Conservation (phyloP, 768 basidiomycete species). For the Pisolithus sp. region DNA sequence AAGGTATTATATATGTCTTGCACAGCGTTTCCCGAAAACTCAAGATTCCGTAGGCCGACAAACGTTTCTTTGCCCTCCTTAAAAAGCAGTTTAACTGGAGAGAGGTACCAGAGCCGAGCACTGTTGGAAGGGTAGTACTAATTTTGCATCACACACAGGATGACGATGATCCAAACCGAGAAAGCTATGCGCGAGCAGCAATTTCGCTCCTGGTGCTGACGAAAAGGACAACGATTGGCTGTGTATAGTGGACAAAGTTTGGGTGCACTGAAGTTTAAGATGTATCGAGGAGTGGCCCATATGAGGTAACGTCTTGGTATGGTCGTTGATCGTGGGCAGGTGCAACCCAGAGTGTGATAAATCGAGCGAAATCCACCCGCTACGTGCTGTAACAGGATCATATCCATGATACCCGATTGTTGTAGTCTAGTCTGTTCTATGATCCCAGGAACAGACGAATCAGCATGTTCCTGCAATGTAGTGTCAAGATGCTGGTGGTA, state of each 20-base stretch:
- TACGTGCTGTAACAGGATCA: too few species aligned
- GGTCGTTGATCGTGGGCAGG: too few species aligned
- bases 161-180: conserved; percentile 53
- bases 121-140: neutral
- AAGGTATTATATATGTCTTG: conserved; percentile 49
- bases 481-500: conserved; percentile 15
- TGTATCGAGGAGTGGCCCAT: too few species aligned
- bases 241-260: neutral
- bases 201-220: conserved; percentile 51
- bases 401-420: too few species aligned
- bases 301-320: too few species aligned
- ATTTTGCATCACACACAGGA: conserved; percentile 35
- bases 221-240: conserved; percentile 10
- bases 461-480: neutral
- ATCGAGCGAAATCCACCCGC: too few species aligned
- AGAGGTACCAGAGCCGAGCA: conserved; percentile 37
- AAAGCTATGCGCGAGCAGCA: conserved; percentile 54
- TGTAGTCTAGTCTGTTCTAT: too few species aligned
- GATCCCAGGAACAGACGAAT: neutral
- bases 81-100: conserved; percentile 73
- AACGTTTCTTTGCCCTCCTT: conserved; percentile 74
- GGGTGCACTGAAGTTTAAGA: too few species aligned
- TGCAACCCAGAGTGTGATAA: too few species aligned
- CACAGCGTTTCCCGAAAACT: neutral
- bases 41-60: conserved; percentile 60